Evolutionary conservation across 371 early-diverging fungal genomes (phyloP), one percentile per base, ranked within the genome.

Genomic region (Capniomyces stellatus): DNA sequence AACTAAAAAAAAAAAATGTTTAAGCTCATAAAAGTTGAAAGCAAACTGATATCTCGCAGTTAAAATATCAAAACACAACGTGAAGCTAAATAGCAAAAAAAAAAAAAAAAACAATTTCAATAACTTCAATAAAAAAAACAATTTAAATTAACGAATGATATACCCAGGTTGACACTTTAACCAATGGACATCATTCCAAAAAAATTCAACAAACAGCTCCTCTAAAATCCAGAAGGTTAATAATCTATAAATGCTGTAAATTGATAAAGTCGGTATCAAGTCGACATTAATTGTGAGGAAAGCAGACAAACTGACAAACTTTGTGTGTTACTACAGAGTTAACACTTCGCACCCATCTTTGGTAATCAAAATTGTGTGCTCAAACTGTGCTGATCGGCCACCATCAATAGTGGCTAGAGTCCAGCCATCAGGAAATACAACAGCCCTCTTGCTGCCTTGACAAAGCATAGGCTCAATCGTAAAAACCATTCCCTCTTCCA

Each of bases 311-410:
- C 35, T 35, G 6, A 15, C 15, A 35, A 35, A 35, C 15, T 10
- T 35, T 15, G 15, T 15, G 6, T 6, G 10, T 10, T 35, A 10
- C 35, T 35, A 35, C 10, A 35, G 10, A 10, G 0, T 75, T 68
- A 98, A 73, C 54, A 98, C 74, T 65, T 95, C 96, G 31, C 83
- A 84, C 24, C 96, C 93, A 41, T 74, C 78, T 64, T 93, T 86
- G 3, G 92, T 96, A 15, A 98, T 83, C 29, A 94, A 73, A 52
- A 98, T 65, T 10, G 93, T 92, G 64, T 99, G 92, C 62, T 99
- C 98, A 73, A 99, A 99, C 74, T 98, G 98, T 0, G 98, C 97
- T 22, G 90, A 89, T 40, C 92, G 76, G 64, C 90, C 90, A 39
- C 96, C 96, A 63, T 96, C 97, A 43, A 58, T 66, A 4, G 97